Conservation (phyloP, 257 asterid genomes). For the Linderniella brevidens region DNA sequence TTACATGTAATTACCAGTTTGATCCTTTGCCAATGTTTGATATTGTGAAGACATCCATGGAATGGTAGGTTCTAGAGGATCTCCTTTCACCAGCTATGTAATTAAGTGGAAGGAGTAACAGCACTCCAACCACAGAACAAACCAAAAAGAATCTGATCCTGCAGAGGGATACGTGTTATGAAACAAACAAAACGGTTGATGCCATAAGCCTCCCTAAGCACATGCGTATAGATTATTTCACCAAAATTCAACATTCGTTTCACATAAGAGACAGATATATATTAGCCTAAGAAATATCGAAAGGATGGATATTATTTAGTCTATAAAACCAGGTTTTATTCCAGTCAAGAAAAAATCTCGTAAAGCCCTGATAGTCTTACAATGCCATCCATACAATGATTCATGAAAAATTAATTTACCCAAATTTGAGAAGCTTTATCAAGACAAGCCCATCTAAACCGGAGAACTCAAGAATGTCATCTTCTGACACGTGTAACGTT, state of each 20-base stretch:
- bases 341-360: no score
- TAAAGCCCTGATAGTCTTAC: no score
- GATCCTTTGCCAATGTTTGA: slow-evolving; percentile 65
- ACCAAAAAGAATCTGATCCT: slow-evolving; percentile 73
- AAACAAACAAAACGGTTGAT: slow-evolving; percentile 5
- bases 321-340: no score
- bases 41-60: slow-evolving; percentile 73
- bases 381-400: no score
- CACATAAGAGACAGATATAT: no score
- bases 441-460: slow-evolving; percentile 9
- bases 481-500: neutral
- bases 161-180: slow-evolving; percentile 19
- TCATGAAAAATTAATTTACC: neutral
- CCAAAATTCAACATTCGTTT: neutral
- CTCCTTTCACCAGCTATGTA: slow-evolving; percentile 32
- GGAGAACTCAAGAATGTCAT: slow-evolving; percentile 6
- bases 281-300: no score
- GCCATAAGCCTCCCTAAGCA: neutral
- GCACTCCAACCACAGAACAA: slow-evolving; percentile 51
- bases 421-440: slow-evolving; percentile 9
- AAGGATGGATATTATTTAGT: no score
- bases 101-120: slow-evolving; percentile 64
- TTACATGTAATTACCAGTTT: slow-evolving; percentile 29
- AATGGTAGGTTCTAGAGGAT: slow-evolving; percentile 19
- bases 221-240: neutral